Evolutionary conservation across 345 rosid species (phyloP).

Genomic region (Carallia pectinifolia): DNA sequence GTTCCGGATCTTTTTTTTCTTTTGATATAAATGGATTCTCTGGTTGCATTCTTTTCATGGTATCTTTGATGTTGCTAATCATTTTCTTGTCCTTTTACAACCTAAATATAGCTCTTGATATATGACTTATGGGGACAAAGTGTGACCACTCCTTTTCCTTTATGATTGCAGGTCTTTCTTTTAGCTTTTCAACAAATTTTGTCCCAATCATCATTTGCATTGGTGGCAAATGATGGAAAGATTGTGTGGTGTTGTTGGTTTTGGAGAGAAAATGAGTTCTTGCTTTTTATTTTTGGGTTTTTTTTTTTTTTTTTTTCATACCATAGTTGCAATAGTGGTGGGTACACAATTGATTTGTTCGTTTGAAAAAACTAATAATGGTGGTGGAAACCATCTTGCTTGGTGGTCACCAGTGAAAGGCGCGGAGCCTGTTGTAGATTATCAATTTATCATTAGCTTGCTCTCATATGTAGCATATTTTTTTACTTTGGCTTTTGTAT

Average conservation of each 20-base stretch:
- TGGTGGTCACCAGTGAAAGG: neutral
- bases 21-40: too few species aligned
- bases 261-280: slow-evolving; percentile 6
- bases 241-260: slow-evolving; percentile 5
- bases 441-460: neutral
- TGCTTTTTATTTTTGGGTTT: neutral
- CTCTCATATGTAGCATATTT: neutral
- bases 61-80: too few species aligned
- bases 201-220: slow-evolving; percentile 27
- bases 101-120: too few species aligned
- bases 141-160: neutral
- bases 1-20: too few species aligned
- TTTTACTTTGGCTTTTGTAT: neutral
- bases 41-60: too few species aligned
- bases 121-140: too few species aligned
- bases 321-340: slow-evolving; percentile 10
- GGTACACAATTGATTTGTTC: slow-evolving; percentile 23
- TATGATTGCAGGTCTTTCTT: slow-evolving; percentile 31
- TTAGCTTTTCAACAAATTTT: slow-evolving; percentile 4
- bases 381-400: neutral
- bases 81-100: too few species aligned
- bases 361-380: slow-evolving; percentile 2
- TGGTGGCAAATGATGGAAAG: slow-evolving; percentile 28
- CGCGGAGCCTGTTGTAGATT: slow-evolving; percentile 6
- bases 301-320: neutral